A percentile compares a stretch with the other conserved stretches of the same genome.
phyloP scores from a whole-genome alignment of 208 protist genomes.

The Acanthamoeba comandoni region DNA sequence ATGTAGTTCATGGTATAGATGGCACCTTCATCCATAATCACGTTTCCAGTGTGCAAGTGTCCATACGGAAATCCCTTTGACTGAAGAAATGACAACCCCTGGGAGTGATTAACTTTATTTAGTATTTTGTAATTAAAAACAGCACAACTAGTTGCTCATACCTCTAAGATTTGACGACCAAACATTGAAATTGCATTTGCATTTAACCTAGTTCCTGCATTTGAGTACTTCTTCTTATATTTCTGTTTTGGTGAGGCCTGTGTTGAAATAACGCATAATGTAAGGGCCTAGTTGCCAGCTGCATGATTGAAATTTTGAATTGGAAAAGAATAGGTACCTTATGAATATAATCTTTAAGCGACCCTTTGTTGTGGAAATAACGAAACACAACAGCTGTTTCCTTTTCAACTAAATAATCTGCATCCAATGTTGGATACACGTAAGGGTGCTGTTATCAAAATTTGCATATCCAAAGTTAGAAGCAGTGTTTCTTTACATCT shows the following conservation, averaged over 20 bases:
- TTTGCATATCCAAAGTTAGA: background rate
- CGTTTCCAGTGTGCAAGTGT: conserved; percentile 57
- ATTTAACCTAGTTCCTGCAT: background rate
- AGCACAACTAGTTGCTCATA: background rate
- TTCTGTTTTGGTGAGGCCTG: conserved; percentile 2
- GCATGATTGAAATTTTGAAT: background rate
- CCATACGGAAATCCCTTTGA: conserved; percentile 47
- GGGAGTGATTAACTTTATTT: background rate
- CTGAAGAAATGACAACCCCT: conserved; percentile 40
- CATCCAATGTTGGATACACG: conserved; percentile 41
- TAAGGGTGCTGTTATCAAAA: conserved; percentile 40
- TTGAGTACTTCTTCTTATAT: background rate
- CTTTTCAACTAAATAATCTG: conserved; percentile 30
- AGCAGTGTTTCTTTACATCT: background rate
- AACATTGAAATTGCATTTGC: background rate
- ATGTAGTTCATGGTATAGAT: background rate
- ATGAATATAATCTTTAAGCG: conserved; percentile 48
- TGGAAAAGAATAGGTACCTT: background rate
- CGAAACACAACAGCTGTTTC: conserved; percentile 40
- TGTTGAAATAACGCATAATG: background rate
- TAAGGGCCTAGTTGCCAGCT: background rate
- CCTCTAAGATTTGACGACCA: conserved; percentile 66
- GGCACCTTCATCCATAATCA: conserved; percentile 12
- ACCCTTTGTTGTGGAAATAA: conserved; percentile 39
- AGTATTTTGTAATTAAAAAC: background rate